Evolutionary conservation across 495 filamentous ascomycete genomes (phyloP), one percentile per base, ranked within the genome.

Genomic region (Letharia lupina): DNA sequence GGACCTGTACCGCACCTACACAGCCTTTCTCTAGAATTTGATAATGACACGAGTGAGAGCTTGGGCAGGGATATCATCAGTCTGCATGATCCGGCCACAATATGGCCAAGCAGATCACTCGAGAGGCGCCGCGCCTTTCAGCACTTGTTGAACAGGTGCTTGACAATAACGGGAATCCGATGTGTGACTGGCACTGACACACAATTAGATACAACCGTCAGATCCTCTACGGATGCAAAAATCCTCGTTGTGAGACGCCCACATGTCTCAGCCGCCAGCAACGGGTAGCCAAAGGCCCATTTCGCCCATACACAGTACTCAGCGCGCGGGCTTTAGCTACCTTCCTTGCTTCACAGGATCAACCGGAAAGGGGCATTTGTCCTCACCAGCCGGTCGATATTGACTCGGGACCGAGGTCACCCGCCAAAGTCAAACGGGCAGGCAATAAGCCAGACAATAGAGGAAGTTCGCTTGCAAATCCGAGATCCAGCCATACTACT

Each of bases 201-300:
- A 33, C 15, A 35, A 56, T 23, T 72, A 96, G 91, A 68, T 95
- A 89, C 72, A 89, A 92, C 67, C 78, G 81, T 28, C 92, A 96
- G 76, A 82, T 96, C n/a, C 83, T 91, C 45, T 82, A 91, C 65
- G 92, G 92, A 63, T 96, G 92, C 71, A 80, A 84, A 59, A 82
- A 84, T 60, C 77, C 81, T n/a, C 75, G 78, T 54, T 96, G 92
- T 75, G 81, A 78, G 28, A 94, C 87, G 2, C 75, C 89, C 18
- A 91, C 90, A 42, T 96, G 92, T 77, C 90, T 91, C 68, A 91
- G 85, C 69, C 90, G 83, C 73, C 86, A 88, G 62, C 87, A 82
- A 72, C 81, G 88, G 63, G 74, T 86, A 28, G 81, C 83, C 16
- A 85, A 84, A 67, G 83, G 80, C 9, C 90, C 91, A 4, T 85